Evolutionary conservation across 495 filamentous ascomycete genomes (phyloP), one percentile per base, ranked within the genome.

Genomic region (Penicillium lagena): DNA sequence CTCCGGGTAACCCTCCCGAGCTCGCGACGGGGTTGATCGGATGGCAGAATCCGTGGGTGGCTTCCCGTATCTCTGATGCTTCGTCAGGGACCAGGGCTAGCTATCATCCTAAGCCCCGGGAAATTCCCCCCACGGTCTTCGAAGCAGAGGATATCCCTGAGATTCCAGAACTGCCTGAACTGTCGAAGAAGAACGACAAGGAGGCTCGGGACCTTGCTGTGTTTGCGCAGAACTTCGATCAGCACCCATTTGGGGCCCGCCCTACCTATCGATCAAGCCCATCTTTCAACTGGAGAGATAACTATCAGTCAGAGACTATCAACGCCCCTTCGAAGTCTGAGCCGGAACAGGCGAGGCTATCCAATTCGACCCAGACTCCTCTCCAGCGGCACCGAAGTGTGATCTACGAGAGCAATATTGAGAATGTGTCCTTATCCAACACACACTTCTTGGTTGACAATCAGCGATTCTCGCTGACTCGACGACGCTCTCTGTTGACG

Each of bases 401-500:
- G n/a, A 45, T 66, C 12, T 51, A 60, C 41, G 54, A 53, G 12
- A 52, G 45, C 36, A 43, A 43, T 0, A 49, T 62, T 11, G 58
- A 63, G 39, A 54, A 62, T 37, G 59, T 59, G 7, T 53, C 60
- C 8, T 67, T 59, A 28, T 64, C 64, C 30, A 68, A 68, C 37
- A 67, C 63, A 4, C 55, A 62, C 50, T 68, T 67, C 45, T 50
- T 62, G 37, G 58, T 66, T 27, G 64, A 60, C 15, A 63, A 62
- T 34, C 63, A 66, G 42, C 62, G 64, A 7, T 67, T 64, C 42
- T 66, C 70, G 27, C 52, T 72, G 27, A 71, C 70, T 22, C 68
- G 74, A 36, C 61, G 74, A 22, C 66, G 70, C 13, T 77, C 74
- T 15, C 56, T 76, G 8, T 60, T 74, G 28, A 75, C 65, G 11